Evolutionary conservation across 2,329 filamentous ascomycete genomes (phyloP).

Genomic region (Trichophyton simii): DNA sequence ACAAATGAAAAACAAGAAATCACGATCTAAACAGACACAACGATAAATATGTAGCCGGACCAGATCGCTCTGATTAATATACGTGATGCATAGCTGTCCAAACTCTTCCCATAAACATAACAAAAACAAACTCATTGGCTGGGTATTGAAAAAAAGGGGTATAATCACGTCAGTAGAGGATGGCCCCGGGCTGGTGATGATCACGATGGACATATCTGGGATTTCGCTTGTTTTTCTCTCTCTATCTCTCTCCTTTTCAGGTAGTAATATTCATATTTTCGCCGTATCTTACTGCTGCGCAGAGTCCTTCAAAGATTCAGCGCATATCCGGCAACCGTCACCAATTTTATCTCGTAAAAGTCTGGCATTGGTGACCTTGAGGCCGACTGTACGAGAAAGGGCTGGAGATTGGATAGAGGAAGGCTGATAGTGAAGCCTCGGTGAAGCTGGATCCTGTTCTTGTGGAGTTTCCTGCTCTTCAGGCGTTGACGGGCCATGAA

Average conservation of each 20-base stretch:
- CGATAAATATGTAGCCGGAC: neutral
- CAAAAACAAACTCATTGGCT: neutral
- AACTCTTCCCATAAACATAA: neutral
- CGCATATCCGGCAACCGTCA: conserved; percentile 30
- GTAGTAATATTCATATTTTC: neutral
- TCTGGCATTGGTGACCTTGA: conserved; percentile 78
- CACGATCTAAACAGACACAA: neutral
- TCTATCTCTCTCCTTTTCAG: too few species aligned
- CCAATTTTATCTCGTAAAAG: conserved; percentile 57
- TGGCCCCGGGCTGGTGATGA: neutral
- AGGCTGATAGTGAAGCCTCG: conserved; percentile 13
- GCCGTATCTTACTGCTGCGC: neutral
- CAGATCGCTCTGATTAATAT: neutral
- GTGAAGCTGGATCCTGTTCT: conserved; percentile 13
- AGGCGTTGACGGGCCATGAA: conserved; percentile 29
- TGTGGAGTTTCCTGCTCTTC: conserved; percentile 13
- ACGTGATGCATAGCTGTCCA: neutral
- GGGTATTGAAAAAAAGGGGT: neutral
- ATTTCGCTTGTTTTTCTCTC: neutral
- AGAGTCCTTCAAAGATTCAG: conserved; percentile 18
- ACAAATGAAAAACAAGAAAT: neutral
- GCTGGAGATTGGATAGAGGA: conserved; percentile 7
- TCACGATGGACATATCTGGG: neutral
- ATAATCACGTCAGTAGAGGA: neutral
- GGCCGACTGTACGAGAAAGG: conserved; percentile 51